Conservation (phyloP, 2,329 filamentous ascomycete species). For the Leptographium galeiforme region DNA sequence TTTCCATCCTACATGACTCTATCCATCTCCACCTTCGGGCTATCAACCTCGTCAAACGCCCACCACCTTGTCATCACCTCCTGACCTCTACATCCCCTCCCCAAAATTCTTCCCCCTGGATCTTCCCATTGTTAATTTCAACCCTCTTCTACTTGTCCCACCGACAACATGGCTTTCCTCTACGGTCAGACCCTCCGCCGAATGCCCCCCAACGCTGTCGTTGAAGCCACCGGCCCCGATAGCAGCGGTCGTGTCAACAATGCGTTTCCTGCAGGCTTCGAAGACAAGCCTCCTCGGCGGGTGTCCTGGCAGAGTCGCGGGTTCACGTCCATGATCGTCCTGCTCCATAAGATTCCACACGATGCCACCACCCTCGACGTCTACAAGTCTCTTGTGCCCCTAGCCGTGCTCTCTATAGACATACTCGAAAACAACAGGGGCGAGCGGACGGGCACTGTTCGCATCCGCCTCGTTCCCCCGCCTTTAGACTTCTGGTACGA, state of each 20-base stretch:
- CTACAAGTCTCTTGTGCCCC: constrained; percentile 32
- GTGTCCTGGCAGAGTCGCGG: background rate
- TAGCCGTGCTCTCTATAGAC: constrained; percentile 31
- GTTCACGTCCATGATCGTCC: constrained; percentile 3
- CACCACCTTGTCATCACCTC: too few species aligned
- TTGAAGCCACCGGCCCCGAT: background rate
- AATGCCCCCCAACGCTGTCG: constrained; percentile 2
- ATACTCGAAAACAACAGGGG: constrained; percentile 32
- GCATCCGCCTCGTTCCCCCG: constrained; percentile 45
- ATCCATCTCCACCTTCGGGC: too few species aligned
- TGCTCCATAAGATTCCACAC: constrained; percentile 20
- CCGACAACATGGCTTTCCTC: background rate
- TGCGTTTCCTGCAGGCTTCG: background rate
- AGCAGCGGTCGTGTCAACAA: background rate
- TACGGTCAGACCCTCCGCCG: background rate
- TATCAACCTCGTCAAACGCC: too few species aligned
- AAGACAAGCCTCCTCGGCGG: constrained; percentile 2
- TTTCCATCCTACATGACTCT: too few species aligned
- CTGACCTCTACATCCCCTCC: too few species aligned
- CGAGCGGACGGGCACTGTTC: constrained; percentile 25
- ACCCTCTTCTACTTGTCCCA: too few species aligned
- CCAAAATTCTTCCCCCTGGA: background rate
- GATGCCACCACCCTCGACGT: constrained; percentile 29
- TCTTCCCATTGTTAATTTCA: too few species aligned
- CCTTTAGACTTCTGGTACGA: constrained; percentile 33